A percentile compares a stretch with the other conserved stretches of the same genome.
phyloP scores from a whole-genome alignment of 2,329 filamentous ascomycete genomes.

The Kalmusia sp. region DNA sequence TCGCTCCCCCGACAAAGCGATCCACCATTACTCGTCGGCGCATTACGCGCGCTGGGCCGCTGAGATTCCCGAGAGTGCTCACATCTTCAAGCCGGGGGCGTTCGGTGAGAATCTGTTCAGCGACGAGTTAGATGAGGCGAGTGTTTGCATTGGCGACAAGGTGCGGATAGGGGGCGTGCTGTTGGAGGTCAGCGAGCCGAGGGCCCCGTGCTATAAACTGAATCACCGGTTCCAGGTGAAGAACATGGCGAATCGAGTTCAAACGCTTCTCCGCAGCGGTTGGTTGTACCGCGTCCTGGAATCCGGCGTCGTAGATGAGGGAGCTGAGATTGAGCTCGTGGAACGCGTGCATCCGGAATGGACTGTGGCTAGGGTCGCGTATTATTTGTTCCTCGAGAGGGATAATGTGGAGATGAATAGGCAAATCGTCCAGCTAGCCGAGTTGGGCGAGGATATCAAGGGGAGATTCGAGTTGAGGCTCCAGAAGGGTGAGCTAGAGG shows the following conservation, averaged over 20 bases:
- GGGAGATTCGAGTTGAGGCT: conserved; percentile 62
- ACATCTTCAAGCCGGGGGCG: conserved; percentile 62
- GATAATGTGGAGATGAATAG: conserved; percentile 58
- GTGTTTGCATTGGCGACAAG: conserved; percentile 62
- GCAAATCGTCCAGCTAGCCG: conserved; percentile 48
- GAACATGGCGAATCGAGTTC: conserved; percentile 66
- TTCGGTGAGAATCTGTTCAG: conserved; percentile 72
- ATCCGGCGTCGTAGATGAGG: conserved; percentile 61
- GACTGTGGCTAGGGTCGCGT: conserved; percentile 69
- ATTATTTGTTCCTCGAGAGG: conserved; percentile 65
- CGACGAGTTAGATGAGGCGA: conserved; percentile 66
- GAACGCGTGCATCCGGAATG: conserved; percentile 64
- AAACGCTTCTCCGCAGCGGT: conserved; percentile 65
- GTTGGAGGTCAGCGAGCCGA: conserved; percentile 66
- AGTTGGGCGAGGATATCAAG: conserved; percentile 58
- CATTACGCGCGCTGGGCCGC: conserved; percentile 65
- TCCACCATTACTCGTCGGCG: conserved; percentile 66
- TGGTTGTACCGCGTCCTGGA: conserved; percentile 71
- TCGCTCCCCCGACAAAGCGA: conserved; percentile 68
- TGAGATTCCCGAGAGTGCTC: conserved; percentile 60
- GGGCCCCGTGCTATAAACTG: conserved; percentile 72
- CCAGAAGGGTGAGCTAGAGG: conserved; percentile 51
- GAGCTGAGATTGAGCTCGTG: conserved; percentile 64
- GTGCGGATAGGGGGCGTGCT: conserved; percentile 42
- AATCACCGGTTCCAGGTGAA: conserved; percentile 71